Evolutionary conservation across 1,284 basidiomycete species (phyloP).

Genomic region (Heterobasidion irregulare): DNA sequence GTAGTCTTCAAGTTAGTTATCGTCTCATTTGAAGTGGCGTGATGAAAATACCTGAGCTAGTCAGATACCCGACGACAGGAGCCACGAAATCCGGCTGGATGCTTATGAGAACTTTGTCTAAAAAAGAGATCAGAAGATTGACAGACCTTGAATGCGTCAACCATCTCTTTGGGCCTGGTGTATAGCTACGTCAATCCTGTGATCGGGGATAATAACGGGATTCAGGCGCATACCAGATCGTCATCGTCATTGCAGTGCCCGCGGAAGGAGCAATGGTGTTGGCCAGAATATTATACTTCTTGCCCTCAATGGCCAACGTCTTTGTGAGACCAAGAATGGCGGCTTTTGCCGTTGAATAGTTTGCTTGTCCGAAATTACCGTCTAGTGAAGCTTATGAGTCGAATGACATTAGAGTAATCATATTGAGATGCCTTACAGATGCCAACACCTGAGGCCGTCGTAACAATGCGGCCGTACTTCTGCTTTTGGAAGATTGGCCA

Average conservation of each 20-base stretch:
- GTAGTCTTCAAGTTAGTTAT: background rate
- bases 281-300: slow-evolving; percentile 84
- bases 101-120: background rate
- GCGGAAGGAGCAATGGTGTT: slow-evolving; percentile 89
- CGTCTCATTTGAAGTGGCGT: background rate
- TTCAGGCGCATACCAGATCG: slow-evolving; percentile 53
- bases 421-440: slow-evolving; percentile 54
- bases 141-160: slow-evolving; percentile 82
- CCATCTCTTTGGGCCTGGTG: slow-evolving; percentile 81
- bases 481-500: slow-evolving; percentile 98
- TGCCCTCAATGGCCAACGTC: slow-evolving; percentile 88
- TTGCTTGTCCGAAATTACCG: slow-evolving; percentile 92
- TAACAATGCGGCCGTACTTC: slow-evolving; percentile 94
- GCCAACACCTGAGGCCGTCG: slow-evolving; percentile 89
- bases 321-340: slow-evolving; percentile 88
- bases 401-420: background rate
- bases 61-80: slow-evolving; percentile 87
- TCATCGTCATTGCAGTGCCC: slow-evolving; percentile 87
- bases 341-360: slow-evolving; percentile 91
- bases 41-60: slow-evolving; percentile 50
- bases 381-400: slow-evolving; percentile 34
- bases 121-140: background rate
- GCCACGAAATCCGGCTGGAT: slow-evolving; percentile 86
- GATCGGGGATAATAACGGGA: background rate
- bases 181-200: background rate